Evolutionary conservation across 2,329 filamentous ascomycete genomes (phyloP).

Genomic region (Clonostachys rosea): DNA sequence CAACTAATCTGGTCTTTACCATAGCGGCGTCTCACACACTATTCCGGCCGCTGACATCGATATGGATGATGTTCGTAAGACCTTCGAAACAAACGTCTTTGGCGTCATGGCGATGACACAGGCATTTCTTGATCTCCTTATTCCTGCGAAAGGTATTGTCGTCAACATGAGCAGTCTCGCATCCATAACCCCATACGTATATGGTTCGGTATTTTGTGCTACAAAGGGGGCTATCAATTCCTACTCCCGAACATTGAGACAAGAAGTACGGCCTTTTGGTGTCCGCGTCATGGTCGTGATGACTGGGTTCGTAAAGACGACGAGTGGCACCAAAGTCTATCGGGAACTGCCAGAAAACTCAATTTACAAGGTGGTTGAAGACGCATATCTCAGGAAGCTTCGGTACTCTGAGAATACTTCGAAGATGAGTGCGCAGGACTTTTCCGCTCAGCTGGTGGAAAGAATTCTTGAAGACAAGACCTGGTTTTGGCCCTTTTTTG

Average conservation of each 20-base stretch:
- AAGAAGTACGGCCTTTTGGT: slow-evolving; percentile 47
- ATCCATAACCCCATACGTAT: slow-evolving; percentile 45
- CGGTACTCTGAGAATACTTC: too few species aligned
- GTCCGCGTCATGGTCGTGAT: slow-evolving; percentile 54
- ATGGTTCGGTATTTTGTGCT: slow-evolving; percentile 49
- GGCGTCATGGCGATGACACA: slow-evolving; percentile 51
- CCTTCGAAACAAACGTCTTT: slow-evolving; percentile 54
- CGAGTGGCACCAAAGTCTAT: slow-evolving; percentile 36
- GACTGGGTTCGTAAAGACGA: slow-evolving; percentile 47
- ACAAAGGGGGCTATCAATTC: slow-evolving; percentile 48
- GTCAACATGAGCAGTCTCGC: slow-evolving; percentile 51
- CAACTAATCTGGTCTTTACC: too few species aligned
- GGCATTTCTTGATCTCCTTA: slow-evolving; percentile 42
- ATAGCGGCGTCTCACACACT: slow-evolving; percentile 44
- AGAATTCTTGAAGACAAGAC: too few species aligned
- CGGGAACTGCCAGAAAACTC: slow-evolving; percentile 37
- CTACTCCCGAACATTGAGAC: slow-evolving; percentile 47
- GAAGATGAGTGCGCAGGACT: too few species aligned
- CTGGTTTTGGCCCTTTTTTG: too few species aligned
- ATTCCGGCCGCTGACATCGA: slow-evolving; percentile 47
- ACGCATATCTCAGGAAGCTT: slow-evolving; percentile 7
- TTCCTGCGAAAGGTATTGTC: slow-evolving; percentile 43
- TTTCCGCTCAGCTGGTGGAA: too few species aligned
- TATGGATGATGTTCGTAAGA: slow-evolving; percentile 44
- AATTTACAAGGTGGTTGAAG: slow-evolving; percentile 38